Percentiles rank a stretch among this genome's conserved stretches.
phyloP scores from a whole-genome alignment of 2,329 filamentous ascomycete species.

The Macrophomina phaseolina region DNA sequence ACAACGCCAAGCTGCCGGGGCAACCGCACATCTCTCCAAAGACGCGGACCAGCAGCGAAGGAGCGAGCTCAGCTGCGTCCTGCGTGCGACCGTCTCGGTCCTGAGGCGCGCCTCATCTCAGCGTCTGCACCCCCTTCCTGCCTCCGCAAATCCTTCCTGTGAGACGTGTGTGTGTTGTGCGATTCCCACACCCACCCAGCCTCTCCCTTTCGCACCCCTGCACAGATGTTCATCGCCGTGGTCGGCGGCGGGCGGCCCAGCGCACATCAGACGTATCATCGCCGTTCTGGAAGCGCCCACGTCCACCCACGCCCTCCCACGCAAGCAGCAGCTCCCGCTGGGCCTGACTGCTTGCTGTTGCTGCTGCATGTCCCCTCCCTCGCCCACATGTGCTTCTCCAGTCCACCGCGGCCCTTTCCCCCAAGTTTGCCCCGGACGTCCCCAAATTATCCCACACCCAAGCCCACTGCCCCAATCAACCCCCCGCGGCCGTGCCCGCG shows the following conservation, averaged over 20 bases:
- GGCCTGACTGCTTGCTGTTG: not conserved
- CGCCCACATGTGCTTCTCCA: not conserved
- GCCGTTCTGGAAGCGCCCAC: slow-evolving; percentile 21
- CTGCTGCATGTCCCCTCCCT: not conserved
- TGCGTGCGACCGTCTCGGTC: not conserved
- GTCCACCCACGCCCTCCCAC: not conserved
- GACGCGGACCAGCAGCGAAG: not conserved
- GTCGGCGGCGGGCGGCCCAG: not conserved
- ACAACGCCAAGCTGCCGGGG: slow-evolving; percentile 6
- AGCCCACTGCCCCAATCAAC: not conserved
- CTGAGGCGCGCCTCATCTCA: not conserved
- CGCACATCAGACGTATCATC: slow-evolving; percentile 16
- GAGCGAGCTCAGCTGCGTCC: not conserved
- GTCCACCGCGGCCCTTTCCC: not conserved
- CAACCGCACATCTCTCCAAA: not conserved
- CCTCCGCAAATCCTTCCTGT: not conserved
- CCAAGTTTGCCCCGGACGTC: too few relatives aligned
- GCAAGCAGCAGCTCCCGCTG: not conserved
- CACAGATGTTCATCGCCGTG: not conserved
- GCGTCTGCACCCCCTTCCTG: too few relatives aligned
- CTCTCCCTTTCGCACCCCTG: not conserved
- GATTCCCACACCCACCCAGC: not conserved
- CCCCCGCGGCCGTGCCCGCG: not conserved
- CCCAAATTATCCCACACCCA: not conserved
- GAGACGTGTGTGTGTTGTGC: not conserved